Conservation (phyloP, 225 moss, liverwort and hornwort species). For the Marchantia polymorpha region DNA sequence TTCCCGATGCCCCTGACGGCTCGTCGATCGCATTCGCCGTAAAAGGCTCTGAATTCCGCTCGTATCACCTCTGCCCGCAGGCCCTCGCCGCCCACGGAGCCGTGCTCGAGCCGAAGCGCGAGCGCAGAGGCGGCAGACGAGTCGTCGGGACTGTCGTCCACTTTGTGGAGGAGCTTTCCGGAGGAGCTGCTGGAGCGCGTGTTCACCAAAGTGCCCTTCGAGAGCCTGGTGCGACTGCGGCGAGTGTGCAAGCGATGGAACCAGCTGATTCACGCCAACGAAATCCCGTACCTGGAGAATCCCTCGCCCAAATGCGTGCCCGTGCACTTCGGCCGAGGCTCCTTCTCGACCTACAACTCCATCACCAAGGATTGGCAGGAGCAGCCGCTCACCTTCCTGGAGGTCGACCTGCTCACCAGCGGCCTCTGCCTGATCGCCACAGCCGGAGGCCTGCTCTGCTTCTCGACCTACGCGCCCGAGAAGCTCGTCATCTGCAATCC, state of each 20-base stretch:
- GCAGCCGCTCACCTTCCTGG: slow-evolving; percentile 38
- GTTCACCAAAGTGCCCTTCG: slow-evolving; percentile 30
- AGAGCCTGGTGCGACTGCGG: slow-evolving; percentile 29
- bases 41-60: not conserved
- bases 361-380: slow-evolving; percentile 32
- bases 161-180: slow-evolving; percentile 18
- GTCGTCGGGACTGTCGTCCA: not conserved
- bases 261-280: slow-evolving; percentile 24
- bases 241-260: slow-evolving; percentile 45
- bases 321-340: slow-evolving; percentile 28
- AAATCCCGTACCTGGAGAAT: slow-evolving; percentile 21
- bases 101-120: not conserved
- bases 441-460: slow-evolving; percentile 38
- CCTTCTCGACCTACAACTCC: slow-evolving; percentile 39
- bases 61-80: not conserved
- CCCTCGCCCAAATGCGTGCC: slow-evolving; percentile 34
- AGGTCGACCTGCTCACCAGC: slow-evolving; percentile 23
- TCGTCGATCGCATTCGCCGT: not conserved
- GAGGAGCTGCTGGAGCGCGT: slow-evolving; percentile 33
- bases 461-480: slow-evolving; percentile 22
- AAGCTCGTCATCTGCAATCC: slow-evolving; percentile 42
- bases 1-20: not conserved
- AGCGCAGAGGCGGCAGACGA: not conserved
- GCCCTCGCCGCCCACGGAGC: slow-evolving; percentile 2
- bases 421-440: slow-evolving; percentile 31